These are phyloP conservation scores for Grosmannia penicillata DNA, from an alignment of 2,329 filamentous ascomycete species.

Conservation along the genomic window DNA sequence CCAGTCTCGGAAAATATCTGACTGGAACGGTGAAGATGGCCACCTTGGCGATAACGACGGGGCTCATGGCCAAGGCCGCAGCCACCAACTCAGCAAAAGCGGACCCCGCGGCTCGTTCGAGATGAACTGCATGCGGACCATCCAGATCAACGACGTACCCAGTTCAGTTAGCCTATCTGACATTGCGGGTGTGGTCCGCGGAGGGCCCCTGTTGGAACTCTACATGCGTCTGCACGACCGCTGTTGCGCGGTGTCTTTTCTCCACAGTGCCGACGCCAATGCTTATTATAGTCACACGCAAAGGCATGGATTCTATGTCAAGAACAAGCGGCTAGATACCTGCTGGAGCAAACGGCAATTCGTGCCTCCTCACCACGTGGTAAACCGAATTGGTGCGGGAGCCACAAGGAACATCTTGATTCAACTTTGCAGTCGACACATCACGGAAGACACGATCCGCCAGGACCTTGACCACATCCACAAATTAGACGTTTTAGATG, in stretches of 20 bases:
- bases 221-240: slow-evolving; percentile 45
- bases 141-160: slow-evolving; percentile 48
- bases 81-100: neutral
- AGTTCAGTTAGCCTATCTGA: slow-evolving; percentile 50
- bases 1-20: no score
- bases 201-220: slow-evolving; percentile 56
- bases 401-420: slow-evolving; percentile 64
- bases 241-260: slow-evolving; percentile 53
- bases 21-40: no score
- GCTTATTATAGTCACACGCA: slow-evolving; percentile 52
- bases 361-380: slow-evolving; percentile 45
- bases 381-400: slow-evolving; percentile 47
- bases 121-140: slow-evolving; percentile 31
- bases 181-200: slow-evolving; percentile 48
- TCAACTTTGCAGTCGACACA: slow-evolving; percentile 36
- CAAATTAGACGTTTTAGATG: slow-evolving; percentile 54
- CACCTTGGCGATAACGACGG: no score
- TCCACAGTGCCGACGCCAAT: slow-evolving; percentile 44
- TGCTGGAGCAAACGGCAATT: slow-evolving; percentile 61
- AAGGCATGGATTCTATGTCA: slow-evolving; percentile 52
- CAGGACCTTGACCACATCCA: slow-evolving; percentile 72
- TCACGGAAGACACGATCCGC: slow-evolving; percentile 51
- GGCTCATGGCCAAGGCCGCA: neutral
- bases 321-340: slow-evolving; percentile 52
- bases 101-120: neutral